These are phyloP conservation scores for Juglanconis oblonga DNA, from an alignment of 2,329 filamentous ascomycete genomes.

Conservation along the genomic window DNA sequence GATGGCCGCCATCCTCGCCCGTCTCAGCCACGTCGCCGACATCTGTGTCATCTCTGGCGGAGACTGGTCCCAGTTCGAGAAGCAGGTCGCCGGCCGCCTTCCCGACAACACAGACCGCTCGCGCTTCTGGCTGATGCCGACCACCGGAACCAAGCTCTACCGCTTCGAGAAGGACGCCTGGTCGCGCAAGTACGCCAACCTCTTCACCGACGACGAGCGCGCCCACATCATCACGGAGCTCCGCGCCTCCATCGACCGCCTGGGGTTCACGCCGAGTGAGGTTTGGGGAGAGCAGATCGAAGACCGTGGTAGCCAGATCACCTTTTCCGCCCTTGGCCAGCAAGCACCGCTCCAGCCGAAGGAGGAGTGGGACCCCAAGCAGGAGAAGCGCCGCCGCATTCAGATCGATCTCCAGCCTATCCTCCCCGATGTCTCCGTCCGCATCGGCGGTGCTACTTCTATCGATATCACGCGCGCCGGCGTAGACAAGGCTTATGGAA, in stretches of 20 bases:
- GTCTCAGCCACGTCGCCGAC: slow-evolving; percentile 34
- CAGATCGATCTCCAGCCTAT: slow-evolving; percentile 33
- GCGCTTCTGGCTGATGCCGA: slow-evolving; percentile 40
- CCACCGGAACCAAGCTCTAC: slow-evolving; percentile 40
- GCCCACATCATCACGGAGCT: slow-evolving; percentile 32
- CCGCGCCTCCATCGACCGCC: slow-evolving; percentile 32
- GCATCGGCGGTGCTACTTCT: slow-evolving; percentile 38
- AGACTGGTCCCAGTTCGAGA: slow-evolving; percentile 40
- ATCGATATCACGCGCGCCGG: slow-evolving; percentile 38
- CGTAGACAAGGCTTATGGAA: slow-evolving; percentile 35
- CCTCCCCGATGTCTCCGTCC: slow-evolving; percentile 36
- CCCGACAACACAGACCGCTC: slow-evolving; percentile 32
- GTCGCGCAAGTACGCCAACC: slow-evolving; percentile 34
- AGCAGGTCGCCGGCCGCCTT: slow-evolving; percentile 36
- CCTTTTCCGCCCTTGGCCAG: slow-evolving; percentile 39
- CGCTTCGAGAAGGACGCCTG: slow-evolving; percentile 27
- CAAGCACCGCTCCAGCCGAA: slow-evolving; percentile 34
- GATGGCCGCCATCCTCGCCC: slow-evolving; percentile 15
- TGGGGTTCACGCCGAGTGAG: slow-evolving; percentile 34
- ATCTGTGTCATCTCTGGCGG: slow-evolving; percentile 39
- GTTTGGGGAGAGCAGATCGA: slow-evolving; percentile 39
- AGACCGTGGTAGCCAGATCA: slow-evolving; percentile 40
- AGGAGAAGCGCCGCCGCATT: slow-evolving; percentile 36
- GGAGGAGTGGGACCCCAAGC: slow-evolving; percentile 36
- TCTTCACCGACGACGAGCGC: slow-evolving; percentile 31